Evolutionary conservation across 2,329 filamentous ascomycete species (phyloP).

Genomic region (Fusarium fujikuroi): DNA sequence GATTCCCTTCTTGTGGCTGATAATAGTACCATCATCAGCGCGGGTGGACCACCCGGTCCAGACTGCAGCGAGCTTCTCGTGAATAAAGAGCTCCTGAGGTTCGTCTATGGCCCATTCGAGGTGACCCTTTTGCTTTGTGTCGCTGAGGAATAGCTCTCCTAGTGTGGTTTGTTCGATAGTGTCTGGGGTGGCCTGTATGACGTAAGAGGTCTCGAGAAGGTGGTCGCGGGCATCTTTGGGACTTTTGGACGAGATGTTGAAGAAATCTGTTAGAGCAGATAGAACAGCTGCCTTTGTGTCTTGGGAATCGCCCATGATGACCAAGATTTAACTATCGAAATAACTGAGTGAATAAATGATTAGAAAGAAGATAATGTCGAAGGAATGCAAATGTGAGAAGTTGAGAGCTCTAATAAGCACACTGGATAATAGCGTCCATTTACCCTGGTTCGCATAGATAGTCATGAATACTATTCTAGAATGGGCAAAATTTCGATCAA

Average conservation of each 20-base stretch:
- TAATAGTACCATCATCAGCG: neutral
- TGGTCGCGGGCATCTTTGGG: neutral
- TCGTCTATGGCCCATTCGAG: slow-evolving; percentile 12
- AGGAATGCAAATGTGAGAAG: neutral
- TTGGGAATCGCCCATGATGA: neutral
- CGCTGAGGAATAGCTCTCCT: neutral
- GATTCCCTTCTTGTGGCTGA: slow-evolving; percentile 11
- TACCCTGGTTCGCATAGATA: neutral
- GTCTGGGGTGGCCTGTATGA: slow-evolving; percentile 1
- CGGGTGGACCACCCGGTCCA: slow-evolving; percentile 14
- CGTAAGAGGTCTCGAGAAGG: slow-evolving; percentile 20
- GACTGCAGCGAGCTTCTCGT: neutral
- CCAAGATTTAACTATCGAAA: accelerated
- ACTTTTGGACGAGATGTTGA: neutral
- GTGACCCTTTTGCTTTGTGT: neutral
- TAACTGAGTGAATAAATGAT: neutral
- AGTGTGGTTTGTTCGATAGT: slow-evolving; percentile 16
- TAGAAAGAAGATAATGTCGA: accelerated
- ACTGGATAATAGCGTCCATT: neutral
- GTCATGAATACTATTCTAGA: neutral
- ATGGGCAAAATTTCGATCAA: neutral
- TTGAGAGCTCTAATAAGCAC: neutral
- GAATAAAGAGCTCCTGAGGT: neutral
- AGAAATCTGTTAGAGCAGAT: slow-evolving; percentile 1
- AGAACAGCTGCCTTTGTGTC: neutral